Evolutionary conservation across 1,284 basidiomycete genomes (phyloP).

Genomic region (Fomitopsis schrenkii): DNA sequence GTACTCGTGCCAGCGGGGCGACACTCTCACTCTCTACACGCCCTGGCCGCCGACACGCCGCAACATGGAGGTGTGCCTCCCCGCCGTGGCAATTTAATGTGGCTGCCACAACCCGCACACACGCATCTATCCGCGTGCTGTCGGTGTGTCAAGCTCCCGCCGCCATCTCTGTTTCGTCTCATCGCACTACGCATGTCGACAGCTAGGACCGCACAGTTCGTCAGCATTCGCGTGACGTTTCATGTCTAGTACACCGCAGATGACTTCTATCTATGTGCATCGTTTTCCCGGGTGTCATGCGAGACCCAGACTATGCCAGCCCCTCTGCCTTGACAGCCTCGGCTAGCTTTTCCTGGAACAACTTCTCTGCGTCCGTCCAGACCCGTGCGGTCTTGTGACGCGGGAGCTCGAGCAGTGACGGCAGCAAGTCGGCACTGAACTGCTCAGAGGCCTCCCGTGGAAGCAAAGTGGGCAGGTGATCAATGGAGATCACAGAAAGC

Average conservation of each 20-base stretch:
- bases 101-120: background rate
- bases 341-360: conserved; percentile 79
- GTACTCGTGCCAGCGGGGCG: background rate
- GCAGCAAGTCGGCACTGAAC: conserved; percentile 88
- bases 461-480: conserved; percentile 94
- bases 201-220: background rate
- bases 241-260: background rate
- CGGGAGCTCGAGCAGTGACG: conserved; percentile 81
- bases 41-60: background rate
- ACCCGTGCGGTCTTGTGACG: conserved; percentile 66
- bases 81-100: background rate
- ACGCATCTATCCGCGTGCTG: background rate
- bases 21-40: background rate
- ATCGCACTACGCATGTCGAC: background rate
- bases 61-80: background rate
- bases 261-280: background rate
- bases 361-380: conserved; percentile 87
- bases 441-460: conserved; percentile 97
- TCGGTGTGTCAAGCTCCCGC: background rate
- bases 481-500: conserved; percentile 92
- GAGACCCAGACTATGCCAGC: conserved; percentile 11
- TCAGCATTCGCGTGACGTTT: background rate
- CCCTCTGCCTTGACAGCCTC: conserved; percentile 50
- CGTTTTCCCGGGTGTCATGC: background rate
- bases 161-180: background rate